Base-by-base conservation (phyloP, 352 stramenopile genomes). In the Phytophthora capsici region DNA sequence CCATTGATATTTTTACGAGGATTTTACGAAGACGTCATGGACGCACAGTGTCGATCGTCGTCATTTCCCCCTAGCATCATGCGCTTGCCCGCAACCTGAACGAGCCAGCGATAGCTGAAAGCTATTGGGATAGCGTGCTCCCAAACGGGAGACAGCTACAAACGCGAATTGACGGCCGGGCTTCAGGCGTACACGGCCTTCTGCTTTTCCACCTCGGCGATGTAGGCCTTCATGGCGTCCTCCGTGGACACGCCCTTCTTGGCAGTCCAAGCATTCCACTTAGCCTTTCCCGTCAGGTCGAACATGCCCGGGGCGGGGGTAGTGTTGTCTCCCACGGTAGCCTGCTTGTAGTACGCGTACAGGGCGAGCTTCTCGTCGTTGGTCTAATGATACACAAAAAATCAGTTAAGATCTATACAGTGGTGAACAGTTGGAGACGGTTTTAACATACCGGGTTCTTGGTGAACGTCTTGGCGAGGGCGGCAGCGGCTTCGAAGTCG, bases 291-390 rank as follows among this genome's bases (percentile, higher is more conserved):
- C 47, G 76, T 90, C 28, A 96, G 56, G 73, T 96, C 85, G 57
- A 96, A 92, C 84, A 96, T 95, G 62, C 89, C 88, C 6, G 90
- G 85, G 64, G 85, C 86, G 53, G 77, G 28, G 46, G 85, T 93
- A 61, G 80, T 92, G 76, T 91, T 90, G 83, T 97, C 88, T 17
- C 90, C 90, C 22, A 91, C 69, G 10, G 86, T 97, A 44, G 87
- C 89, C 75, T 97, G 90, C 85, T 97, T 97, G 86, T 84, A 97
- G 69, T 86, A 82, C n/a, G 85, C 82, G 81, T 97, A 97, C 47
- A 97, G 71, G 22, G 78, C 73, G 59, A 97, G 86, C 83, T 96
- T 96, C 70, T 97, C 87, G 48, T 94, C 86, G 84, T 97, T 95
- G n/a, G 70, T 72, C 66, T 87, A 53, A 53, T 38, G 19, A 57